These are phyloP conservation scores for Solanum clarkiae DNA, from an alignment of 257 asterid genomes.

Conservation along the genomic window DNA sequence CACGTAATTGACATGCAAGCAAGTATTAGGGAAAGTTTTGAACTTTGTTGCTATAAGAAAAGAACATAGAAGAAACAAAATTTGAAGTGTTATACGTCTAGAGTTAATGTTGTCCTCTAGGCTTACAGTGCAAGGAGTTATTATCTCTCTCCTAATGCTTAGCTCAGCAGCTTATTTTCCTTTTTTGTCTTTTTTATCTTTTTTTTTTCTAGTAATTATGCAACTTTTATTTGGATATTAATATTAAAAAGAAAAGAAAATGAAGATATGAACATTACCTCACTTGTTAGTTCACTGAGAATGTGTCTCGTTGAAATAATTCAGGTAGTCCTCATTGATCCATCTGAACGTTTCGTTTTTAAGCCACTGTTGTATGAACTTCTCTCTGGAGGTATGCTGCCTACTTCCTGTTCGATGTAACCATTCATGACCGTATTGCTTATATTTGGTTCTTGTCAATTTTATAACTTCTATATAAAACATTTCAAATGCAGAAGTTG, in stretches of 20 bases:
- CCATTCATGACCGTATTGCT: not conserved
- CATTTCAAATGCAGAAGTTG: slow-evolving; percentile 62
- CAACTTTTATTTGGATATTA: not conserved
- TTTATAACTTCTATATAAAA: not conserved
- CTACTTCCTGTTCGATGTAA: not conserved
- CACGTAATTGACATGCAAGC: not conserved
- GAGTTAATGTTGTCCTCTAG: not conserved
- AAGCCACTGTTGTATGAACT: slow-evolving; percentile 93
- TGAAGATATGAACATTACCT: not conserved
- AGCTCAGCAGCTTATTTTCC: not conserved
- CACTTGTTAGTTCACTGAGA: not conserved
- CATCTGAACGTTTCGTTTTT: slow-evolving; percentile 81
- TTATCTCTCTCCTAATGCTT: not conserved
- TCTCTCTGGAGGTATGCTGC: slow-evolving; percentile 76
- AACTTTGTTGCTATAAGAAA: not conserved
- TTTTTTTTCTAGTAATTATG: not conserved
- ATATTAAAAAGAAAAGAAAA: not conserved
- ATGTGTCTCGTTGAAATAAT: not conserved
- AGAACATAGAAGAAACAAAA: not conserved
- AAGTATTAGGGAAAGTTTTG: not conserved
- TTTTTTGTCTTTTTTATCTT: too few species aligned
- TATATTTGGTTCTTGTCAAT: not conserved
- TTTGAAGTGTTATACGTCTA: not conserved
- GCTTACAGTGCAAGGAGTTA: not conserved
- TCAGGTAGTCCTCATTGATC: slow-evolving; percentile 93